Evolutionary conservation across 768 basidiomycete species (phyloP).

Genomic region (Macrocybe gigantea): DNA sequence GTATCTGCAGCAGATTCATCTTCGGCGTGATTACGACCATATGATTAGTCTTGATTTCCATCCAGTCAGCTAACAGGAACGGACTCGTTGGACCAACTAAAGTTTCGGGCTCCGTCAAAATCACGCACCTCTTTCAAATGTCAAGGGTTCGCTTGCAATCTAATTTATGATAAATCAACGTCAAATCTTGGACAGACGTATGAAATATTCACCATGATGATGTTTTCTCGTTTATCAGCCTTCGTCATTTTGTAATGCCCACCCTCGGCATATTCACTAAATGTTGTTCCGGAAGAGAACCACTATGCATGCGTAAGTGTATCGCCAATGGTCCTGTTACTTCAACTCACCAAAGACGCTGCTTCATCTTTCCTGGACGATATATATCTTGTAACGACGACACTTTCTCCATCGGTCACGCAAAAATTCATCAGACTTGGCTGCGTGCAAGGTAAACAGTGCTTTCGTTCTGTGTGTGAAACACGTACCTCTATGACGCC

Average conservation of each 20-base stretch:
- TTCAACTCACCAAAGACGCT: slow-evolving; percentile 65
- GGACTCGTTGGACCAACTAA: slow-evolving; percentile 2
- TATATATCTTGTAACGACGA: slow-evolving; percentile 93
- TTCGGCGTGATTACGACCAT: slow-evolving; percentile 94
- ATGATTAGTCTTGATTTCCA: slow-evolving; percentile 96
- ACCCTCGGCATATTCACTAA: slow-evolving; percentile 83
- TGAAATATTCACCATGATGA: slow-evolving; percentile 66
- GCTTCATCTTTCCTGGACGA: slow-evolving; percentile 89
- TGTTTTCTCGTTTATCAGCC: slow-evolving; percentile 91
- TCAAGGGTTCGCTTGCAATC: slow-evolving; percentile 91
- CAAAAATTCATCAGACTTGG: slow-evolving; percentile 95
- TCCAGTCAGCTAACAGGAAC: slow-evolving; percentile 77
- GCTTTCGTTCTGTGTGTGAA: not conserved
- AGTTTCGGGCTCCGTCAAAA: slow-evolving; percentile 3
- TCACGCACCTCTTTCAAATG: slow-evolving; percentile 81
- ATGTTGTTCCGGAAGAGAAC: slow-evolving; percentile 94
- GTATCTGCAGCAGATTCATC: slow-evolving; percentile 93
- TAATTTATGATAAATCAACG: slow-evolving; percentile 17
- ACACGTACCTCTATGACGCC: slow-evolving; percentile 61
- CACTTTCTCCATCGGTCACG: slow-evolving; percentile 91
- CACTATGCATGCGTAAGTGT: slow-evolving; percentile 40
- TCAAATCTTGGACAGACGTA: slow-evolving; percentile 4
- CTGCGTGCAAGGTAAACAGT: slow-evolving; percentile 24
- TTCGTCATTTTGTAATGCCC: slow-evolving; percentile 96
- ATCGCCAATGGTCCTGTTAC: not conserved